A percentile compares a stretch with the other conserved stretches of the same genome.
These are phyloP conservation scores for Enterocytospora artemiae DNA, from an alignment of 371 early-diverging fungal genomes.

Conservation along the genomic window DNA sequence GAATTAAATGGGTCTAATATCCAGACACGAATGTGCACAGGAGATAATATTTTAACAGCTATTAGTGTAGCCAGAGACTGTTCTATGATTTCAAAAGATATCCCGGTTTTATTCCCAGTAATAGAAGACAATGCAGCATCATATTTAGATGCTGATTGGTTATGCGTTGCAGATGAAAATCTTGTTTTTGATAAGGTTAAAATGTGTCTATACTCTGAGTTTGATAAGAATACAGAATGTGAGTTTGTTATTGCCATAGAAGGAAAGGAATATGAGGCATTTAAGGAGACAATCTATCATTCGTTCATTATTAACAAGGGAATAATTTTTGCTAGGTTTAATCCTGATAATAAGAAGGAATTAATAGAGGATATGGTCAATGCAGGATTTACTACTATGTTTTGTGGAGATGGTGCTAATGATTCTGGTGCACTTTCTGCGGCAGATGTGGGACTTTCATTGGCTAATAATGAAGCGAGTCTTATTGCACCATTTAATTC, in stretches of 20 bases:
- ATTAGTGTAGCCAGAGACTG: constrained; percentile 83
- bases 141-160: constrained; percentile 43
- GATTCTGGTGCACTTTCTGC: constrained; percentile 94
- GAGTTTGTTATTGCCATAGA: constrained; percentile 56
- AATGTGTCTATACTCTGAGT: constrained; percentile 46
- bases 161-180: constrained; percentile 49
- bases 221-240: constrained; percentile 39
- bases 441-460: constrained; percentile 88
- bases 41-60: constrained; percentile 91
- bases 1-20: constrained; percentile 74
- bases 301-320: constrained; percentile 45
- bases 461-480: constrained; percentile 87
- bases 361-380: constrained; percentile 48
- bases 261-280: constrained; percentile 52
- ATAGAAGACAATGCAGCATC: constrained; percentile 18
- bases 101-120: constrained; percentile 54
- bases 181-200: constrained; percentile 53
- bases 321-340: constrained; percentile 84
- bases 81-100: constrained; percentile 61
- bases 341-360: constrained; percentile 79
- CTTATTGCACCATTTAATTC: constrained; percentile 91
- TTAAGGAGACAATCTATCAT: constrained; percentile 53
- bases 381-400: constrained; percentile 59
- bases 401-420: constrained; percentile 93
- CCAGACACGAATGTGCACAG: constrained; percentile 91